A percentile compares a stretch with the other conserved stretches of the same genome.
phyloP scores from a whole-genome alignment of 176 grass and related monocot genomes.

The Paspalum vaginatum region DNA sequence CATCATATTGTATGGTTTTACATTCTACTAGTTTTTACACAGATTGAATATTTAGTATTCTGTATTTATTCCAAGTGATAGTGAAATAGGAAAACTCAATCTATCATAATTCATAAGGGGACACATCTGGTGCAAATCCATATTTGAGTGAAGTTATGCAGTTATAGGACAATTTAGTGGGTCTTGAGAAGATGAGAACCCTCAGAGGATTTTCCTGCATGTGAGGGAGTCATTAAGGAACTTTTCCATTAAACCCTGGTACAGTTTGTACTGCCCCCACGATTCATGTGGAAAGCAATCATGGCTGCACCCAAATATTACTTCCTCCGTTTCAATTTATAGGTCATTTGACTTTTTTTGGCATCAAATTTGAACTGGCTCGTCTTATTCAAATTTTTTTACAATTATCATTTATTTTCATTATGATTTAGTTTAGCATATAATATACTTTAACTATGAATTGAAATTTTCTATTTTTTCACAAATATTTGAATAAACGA shows the following conservation, averaged over 20 bases:
- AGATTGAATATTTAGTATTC: neutral
- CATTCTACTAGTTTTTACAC: slow-evolving; percentile 2
- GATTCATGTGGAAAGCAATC: neutral
- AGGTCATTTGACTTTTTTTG: too few relatives aligned
- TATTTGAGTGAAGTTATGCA: slow-evolving; percentile 3
- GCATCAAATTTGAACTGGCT: too few relatives aligned
- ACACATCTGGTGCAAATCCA: neutral
- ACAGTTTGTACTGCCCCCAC: neutral
- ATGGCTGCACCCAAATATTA: neutral
- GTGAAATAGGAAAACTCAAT: neutral
- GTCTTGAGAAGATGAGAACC: slow-evolving; percentile 11
- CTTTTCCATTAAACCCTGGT: neutral
- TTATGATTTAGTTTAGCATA: too few relatives aligned
- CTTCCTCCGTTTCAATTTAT: too few relatives aligned
- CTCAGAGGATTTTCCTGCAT: neutral
- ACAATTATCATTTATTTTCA: too few relatives aligned
- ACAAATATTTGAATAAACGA: too few relatives aligned
- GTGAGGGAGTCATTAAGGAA: neutral
- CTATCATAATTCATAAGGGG: neutral
- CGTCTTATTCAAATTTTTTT: too few relatives aligned
- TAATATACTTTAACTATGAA: too few relatives aligned
- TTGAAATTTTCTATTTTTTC: too few relatives aligned
- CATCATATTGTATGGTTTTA: slow-evolving; percentile 12
- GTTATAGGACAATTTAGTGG: slow-evolving; percentile 14
- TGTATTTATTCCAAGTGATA: neutral